Evolutionary conservation across 2,329 filamentous ascomycete genomes (phyloP), one percentile per base, ranked within the genome.

Genomic region (Ophiostoma quercus): DNA sequence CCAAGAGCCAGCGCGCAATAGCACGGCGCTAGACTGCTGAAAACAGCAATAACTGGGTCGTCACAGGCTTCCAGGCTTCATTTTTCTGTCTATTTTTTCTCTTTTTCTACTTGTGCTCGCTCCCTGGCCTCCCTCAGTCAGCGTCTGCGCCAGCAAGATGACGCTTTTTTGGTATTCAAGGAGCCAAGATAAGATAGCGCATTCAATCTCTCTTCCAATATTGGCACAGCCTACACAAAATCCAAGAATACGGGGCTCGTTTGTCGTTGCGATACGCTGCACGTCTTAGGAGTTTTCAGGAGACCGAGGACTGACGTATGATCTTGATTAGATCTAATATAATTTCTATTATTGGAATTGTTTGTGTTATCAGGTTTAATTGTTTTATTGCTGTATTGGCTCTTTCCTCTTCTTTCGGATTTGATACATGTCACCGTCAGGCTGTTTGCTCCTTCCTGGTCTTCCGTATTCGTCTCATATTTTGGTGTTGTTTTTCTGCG

Each of bases 21-120:
- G 68, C 32, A 34, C 25, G n/a, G n/a, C 68, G 63, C 37, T 62
- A 62, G 57, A 14, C 57, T 32, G 9, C 57, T 62, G 57, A 62
- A 62, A 62, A 62, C 22, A 62, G 57, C 14, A 62, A 62, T 62
- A 62, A 62, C 25, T 34, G 57, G 57, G 57, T 62, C 57, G 25
- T 62, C 57, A 62, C 25, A 62, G 57, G 25, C 57, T 62, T 62
- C 22, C 22, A 12, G 12, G 12, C 14, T 29, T 29, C 54, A 1
- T 9, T 11, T 19, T 8, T 19, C 34, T 37, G 11, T 37, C 5
- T 63, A 19, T 34, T 37, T 16, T 19, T 5, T 63, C 19, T 57
- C 12, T 65, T n/a, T 65, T 39, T 65, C 34, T 39, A 37, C 34
- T 65, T 66, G 51, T 25, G 51, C 51, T 51, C 47, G 47, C 47